A percentile compares a stretch with the other conserved stretches of the same genome.
Evolutionary conservation across 2,329 filamentous ascomycete genomes (phyloP).

Genomic region (Parastagonospora avenae): DNA sequence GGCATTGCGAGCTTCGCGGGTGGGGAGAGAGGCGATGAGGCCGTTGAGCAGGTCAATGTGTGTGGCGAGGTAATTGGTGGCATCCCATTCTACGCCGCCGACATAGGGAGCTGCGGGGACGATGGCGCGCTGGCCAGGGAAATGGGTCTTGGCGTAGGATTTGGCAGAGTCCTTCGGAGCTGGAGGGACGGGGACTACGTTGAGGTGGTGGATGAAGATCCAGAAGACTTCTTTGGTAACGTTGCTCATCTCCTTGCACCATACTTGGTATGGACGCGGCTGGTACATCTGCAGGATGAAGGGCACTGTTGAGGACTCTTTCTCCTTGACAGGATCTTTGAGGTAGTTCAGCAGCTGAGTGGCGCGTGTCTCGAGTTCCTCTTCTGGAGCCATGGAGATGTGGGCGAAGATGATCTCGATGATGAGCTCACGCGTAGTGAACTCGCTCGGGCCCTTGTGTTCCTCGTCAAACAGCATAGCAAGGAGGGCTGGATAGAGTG

Average conservation of each 20-base stretch:
- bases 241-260: conserved; percentile 89
- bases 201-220: conserved; percentile 96
- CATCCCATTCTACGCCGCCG: conserved; percentile 97
- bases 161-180: conserved; percentile 15
- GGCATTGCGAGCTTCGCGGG: conserved; percentile 70
- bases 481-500: conserved; percentile 83
- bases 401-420: conserved; percentile 89
- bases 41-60: conserved; percentile 94
- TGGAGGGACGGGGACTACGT: conserved; percentile 73
- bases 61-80: conserved; percentile 91
- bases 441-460: conserved; percentile 96
- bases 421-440: conserved; percentile 88
- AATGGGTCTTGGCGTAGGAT: conserved; percentile 68
- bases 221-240: conserved; percentile 99
- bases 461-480: conserved; percentile 96
- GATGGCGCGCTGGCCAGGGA: conserved; percentile 83
- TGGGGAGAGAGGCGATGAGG: conserved; percentile 80
- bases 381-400: conserved; percentile 64
- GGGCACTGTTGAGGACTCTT: conserved; percentile 75
- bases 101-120: conserved; percentile 95
- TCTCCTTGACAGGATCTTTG: conserved; percentile 73
- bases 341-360: conserved; percentile 78
- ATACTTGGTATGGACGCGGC: conserved; percentile 86
- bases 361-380: conserved; percentile 71
- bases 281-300: conserved; percentile 91